Evolutionary conservation across 2,329 filamentous ascomycete species (phyloP).

Genomic region (Aspergillus sp.): DNA sequence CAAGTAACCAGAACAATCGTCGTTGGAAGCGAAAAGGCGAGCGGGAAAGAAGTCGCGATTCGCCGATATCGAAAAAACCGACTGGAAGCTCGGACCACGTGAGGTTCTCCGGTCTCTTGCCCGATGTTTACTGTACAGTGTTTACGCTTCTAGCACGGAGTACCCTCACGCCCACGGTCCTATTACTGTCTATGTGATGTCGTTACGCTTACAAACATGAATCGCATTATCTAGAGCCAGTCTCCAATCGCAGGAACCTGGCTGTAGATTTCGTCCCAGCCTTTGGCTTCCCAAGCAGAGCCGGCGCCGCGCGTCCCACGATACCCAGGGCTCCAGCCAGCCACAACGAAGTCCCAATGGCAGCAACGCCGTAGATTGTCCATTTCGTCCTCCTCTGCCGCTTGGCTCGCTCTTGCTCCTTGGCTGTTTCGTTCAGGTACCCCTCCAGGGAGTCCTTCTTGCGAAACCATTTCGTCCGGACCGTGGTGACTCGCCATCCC

Average conservation of each 20-base stretch:
- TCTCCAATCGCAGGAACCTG: conserved; percentile 50
- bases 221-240: conserved; percentile 33
- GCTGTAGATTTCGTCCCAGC: conserved; percentile 68
- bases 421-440: conserved; percentile 38
- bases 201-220: no score
- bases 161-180: no score
- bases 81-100: neutral
- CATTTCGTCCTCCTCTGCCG: conserved; percentile 59
- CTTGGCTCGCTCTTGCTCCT: conserved; percentile 41
- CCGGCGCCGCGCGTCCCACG: conserved; percentile 63
- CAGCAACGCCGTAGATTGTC: conserved; percentile 58
- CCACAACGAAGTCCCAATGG: conserved; percentile 60
- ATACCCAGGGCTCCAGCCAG: conserved; percentile 71
- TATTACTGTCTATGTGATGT: no score
- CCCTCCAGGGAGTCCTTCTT: conserved; percentile 24
- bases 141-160: no score
- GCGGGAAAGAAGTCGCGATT: neutral
- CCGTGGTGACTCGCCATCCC: conserved; percentile 41
- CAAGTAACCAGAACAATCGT: neutral
- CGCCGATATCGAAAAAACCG: neutral
- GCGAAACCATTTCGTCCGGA: conserved; percentile 19
- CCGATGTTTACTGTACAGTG: neutral
- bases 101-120: neutral
- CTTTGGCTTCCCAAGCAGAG: conserved; percentile 68
- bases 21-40: neutral